Evolutionary conservation across 495 filamentous ascomycete species (phyloP).

Genomic region (Halenospora varia): DNA sequence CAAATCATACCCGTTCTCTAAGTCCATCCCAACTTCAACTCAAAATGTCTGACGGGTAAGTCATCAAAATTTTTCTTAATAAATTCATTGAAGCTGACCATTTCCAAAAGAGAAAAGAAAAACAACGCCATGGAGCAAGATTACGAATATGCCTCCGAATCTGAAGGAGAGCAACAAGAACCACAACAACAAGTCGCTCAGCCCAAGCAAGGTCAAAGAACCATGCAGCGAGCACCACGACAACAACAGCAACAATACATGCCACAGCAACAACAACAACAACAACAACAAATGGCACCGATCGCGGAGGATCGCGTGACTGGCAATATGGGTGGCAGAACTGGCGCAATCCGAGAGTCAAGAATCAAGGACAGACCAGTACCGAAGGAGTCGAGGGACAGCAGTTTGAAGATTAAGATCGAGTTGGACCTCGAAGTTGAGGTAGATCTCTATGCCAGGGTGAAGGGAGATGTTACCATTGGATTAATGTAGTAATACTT

Average conservation of each 20-base stretch:
- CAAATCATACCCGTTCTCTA: not conserved
- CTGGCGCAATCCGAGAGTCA: conserved; percentile 24
- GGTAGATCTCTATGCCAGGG: conserved; percentile 27
- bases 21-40: conserved; percentile 10
- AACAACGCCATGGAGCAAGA: conserved; percentile 11
- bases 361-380: conserved; percentile 25
- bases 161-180: conserved; percentile 24
- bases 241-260: conserved; percentile 6
- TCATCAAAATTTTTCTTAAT: too few species aligned
- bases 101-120: conserved; percentile 22
- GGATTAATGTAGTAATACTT: conserved; percentile 24
- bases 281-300: conserved; percentile 7
- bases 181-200: conserved; percentile 2
- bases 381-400: conserved; percentile 18
- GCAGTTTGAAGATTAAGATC: conserved; percentile 27
- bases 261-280: not conserved
- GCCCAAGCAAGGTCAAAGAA: conserved; percentile 18
- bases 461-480: conserved; percentile 28
- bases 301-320: conserved; percentile 16
- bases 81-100: too few species aligned
- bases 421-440: conserved; percentile 28
- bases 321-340: conserved; percentile 21
- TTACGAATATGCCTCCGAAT: conserved; percentile 25
- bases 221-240: conserved; percentile 21
- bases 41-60: conserved; percentile 13